These are phyloP conservation scores for Hypoxylon sp. DNA, from an alignment of 2,329 filamentous ascomycete genomes.

Conservation along the genomic window DNA sequence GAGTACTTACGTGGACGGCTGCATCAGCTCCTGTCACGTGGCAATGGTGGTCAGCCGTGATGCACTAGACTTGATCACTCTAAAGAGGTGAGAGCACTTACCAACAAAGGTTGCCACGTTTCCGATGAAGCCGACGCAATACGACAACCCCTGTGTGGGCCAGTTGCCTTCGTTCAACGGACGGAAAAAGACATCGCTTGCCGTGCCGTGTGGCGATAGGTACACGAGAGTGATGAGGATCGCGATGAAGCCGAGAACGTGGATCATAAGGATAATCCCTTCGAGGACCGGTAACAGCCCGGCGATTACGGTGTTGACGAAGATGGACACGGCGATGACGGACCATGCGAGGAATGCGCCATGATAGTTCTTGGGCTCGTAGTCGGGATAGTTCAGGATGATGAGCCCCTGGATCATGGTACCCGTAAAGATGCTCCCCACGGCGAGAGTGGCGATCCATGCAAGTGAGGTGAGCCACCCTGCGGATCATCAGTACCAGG, in stretches of 20 bases:
- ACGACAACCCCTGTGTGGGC: constrained; percentile 31
- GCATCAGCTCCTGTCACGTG: constrained; percentile 30
- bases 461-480: constrained; percentile 33
- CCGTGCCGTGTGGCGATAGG: constrained; percentile 21
- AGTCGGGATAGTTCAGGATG: constrained; percentile 29
- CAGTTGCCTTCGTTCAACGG: constrained; percentile 29
- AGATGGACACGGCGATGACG: constrained; percentile 24
- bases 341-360: constrained; percentile 28
- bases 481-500: constrained; percentile 8
- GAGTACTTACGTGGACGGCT: constrained; percentile 30
- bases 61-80: neutral
- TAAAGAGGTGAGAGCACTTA: constrained; percentile 7
- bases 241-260: constrained; percentile 32
- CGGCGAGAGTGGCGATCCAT: constrained; percentile 32
- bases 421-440: constrained; percentile 19
- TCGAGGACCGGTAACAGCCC: constrained; percentile 26
- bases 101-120: constrained; percentile 31
- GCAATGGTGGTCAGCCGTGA: constrained; percentile 11
- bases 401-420: constrained; percentile 34
- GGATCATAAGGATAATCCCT: constrained; percentile 28
- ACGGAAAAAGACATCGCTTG: constrained; percentile 19
- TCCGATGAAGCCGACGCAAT: constrained; percentile 30
- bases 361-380: constrained; percentile 23
- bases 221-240: constrained; percentile 31
- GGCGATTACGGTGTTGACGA: constrained; percentile 29